Percentiles rank a stretch among this genome's conserved stretches.
phyloP scores from a whole-genome alignment of 495 filamentous ascomycete genomes.

The Penicillium simplicissimum region DNA sequence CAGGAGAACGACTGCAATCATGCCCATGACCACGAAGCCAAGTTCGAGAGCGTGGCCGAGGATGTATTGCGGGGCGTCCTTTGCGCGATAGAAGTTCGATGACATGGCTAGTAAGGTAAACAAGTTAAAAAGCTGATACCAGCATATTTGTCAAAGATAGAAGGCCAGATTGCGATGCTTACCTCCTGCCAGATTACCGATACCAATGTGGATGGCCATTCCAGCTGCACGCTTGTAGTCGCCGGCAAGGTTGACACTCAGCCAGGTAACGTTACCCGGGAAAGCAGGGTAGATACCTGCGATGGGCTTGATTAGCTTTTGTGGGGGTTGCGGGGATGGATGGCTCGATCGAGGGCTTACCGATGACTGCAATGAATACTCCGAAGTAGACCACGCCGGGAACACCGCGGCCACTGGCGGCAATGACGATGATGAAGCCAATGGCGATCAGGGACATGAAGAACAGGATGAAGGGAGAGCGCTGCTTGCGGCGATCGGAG shows the following conservation, averaged over 20 bases:
- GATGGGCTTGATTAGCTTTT: background rate
- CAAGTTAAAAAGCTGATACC: constrained; percentile 9
- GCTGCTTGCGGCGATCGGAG: constrained; percentile 60
- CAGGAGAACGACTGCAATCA: constrained; percentile 57
- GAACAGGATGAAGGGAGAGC: constrained; percentile 64
- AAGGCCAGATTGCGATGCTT: background rate
- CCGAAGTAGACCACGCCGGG: constrained; percentile 72
- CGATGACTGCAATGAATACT: constrained; percentile 69
- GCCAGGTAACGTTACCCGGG: constrained; percentile 71
- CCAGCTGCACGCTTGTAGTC: constrained; percentile 70
- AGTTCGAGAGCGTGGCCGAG: constrained; percentile 72
- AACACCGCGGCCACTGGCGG: constrained; percentile 40
- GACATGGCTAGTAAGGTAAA: constrained; percentile 55
- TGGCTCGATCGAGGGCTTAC: constrained; percentile 56
- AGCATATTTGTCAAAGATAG: background rate
- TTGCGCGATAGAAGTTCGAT: constrained; percentile 71
- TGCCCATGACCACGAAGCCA: constrained; percentile 62
- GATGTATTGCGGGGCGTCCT: constrained; percentile 63
- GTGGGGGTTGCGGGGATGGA: background rate
- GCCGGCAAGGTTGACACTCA: constrained; percentile 69
- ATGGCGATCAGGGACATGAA: constrained; percentile 60
- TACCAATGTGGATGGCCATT: constrained; percentile 74
- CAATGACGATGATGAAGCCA: constrained; percentile 64
- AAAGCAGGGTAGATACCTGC: constrained; percentile 44
- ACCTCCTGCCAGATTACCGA: constrained; percentile 69